Conservation (phyloP, 495 filamentous ascomycete species). For the Talaromyces liani region DNA sequence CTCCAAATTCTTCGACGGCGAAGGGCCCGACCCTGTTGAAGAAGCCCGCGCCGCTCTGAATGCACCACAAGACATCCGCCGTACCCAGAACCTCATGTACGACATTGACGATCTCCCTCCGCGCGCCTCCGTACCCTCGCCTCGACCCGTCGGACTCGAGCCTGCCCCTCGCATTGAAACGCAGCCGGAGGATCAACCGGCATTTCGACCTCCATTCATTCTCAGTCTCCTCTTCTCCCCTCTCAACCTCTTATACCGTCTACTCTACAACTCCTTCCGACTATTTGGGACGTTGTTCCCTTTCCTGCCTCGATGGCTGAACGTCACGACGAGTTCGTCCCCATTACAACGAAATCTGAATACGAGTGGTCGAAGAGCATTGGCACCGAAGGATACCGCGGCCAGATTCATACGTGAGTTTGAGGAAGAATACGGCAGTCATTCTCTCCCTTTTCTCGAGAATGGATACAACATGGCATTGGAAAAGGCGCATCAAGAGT, state of each 20-base stretch:
- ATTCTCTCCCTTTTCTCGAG: conserved; percentile 67
- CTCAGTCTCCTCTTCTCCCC: conserved; percentile 74
- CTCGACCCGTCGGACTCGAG: conserved; percentile 16
- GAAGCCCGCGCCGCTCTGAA: conserved; percentile 61
- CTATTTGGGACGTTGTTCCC: conserved; percentile 70
- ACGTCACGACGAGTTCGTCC: conserved; percentile 39
- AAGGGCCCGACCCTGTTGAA: conserved; percentile 73
- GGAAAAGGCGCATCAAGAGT: conserved; percentile 80
- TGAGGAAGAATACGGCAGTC: conserved; percentile 78
- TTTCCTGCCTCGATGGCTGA: conserved; percentile 69
- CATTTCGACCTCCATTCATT: conserved; percentile 62
- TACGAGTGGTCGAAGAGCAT: conserved; percentile 59
- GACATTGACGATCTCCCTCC: conserved; percentile 55
- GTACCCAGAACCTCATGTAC: conserved; percentile 40
- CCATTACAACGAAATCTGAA: conserved; percentile 46
- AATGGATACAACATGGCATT: conserved; percentile 84
- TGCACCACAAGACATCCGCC: conserved; percentile 45
- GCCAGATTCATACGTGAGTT: conserved; percentile 85
- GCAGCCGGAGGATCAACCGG: conserved; percentile 54
- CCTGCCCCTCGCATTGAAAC: conserved; percentile 77
- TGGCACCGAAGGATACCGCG: conserved; percentile 80
- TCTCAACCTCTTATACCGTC: conserved; percentile 65
- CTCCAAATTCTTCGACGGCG: conserved; percentile 95
- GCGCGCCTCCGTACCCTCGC: conserved; percentile 17
- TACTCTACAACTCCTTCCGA: conserved; percentile 54